phyloP scores from a whole-genome alignment of 2,329 filamentous ascomycete species.

The Exophiala viscosa region DNA sequence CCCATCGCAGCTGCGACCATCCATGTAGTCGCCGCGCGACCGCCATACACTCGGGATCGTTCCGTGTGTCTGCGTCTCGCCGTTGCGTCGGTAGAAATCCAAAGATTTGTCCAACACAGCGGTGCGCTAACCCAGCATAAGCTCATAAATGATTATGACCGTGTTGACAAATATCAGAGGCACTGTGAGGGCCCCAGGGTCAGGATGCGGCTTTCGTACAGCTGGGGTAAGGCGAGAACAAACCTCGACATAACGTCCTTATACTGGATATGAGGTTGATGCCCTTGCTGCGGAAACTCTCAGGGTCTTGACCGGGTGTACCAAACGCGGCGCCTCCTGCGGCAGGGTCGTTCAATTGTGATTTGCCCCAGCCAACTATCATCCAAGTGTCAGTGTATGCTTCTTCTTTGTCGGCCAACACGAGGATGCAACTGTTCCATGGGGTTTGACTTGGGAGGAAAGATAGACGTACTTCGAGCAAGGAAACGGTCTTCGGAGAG shows the following conservation, averaged over 20 bases:
- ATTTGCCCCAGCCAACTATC: slow-evolving; percentile 73
- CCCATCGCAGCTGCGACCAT: too few relatives aligned
- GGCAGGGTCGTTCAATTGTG: slow-evolving; percentile 33
- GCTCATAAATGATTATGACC: slow-evolving; percentile 76
- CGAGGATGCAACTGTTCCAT: too few relatives aligned
- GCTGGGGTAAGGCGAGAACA: background rate
- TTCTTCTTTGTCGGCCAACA: background rate
- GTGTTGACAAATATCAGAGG: slow-evolving; percentile 81
- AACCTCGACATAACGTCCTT: slow-evolving; percentile 16
- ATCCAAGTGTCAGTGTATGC: slow-evolving; percentile 1
- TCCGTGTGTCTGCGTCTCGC: background rate
- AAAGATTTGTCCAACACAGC: background rate
- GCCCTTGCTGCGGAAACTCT: slow-evolving; percentile 79
- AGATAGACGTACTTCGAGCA: slow-evolving; percentile 56
- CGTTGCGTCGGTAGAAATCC: background rate
- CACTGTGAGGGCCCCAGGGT: slow-evolving; percentile 50
- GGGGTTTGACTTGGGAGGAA: background rate
- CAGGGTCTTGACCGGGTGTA: slow-evolving; percentile 59
- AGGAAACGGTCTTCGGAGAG: slow-evolving; percentile 95
- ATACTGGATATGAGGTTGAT: slow-evolving; percentile 81
- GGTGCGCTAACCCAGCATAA: slow-evolving; percentile 63
- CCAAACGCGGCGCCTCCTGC: slow-evolving; percentile 79
- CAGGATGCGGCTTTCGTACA: background rate
- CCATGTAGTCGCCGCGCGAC: too few relatives aligned
- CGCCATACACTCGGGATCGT: too few relatives aligned